Evolutionary conservation across 2,329 filamentous ascomycete species (phyloP).

Genomic region (Arthrobotrys entomopaga): DNA sequence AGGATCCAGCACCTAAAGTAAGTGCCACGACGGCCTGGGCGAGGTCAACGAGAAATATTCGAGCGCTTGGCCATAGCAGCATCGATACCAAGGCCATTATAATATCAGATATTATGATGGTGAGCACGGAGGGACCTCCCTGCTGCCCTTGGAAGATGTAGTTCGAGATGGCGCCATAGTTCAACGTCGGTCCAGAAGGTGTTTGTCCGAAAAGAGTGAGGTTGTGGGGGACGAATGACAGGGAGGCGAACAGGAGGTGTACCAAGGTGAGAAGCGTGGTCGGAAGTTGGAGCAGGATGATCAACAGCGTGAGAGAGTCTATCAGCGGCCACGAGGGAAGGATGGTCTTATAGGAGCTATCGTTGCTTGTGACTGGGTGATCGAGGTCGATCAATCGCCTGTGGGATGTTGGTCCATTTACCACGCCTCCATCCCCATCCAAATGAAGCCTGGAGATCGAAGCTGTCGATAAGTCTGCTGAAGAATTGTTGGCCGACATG

Average conservation of each 20-base stretch:
- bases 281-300: constrained; percentile 68
- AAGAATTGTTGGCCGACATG: constrained; percentile 47
- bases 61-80: constrained; percentile 66
- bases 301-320: constrained; percentile 70
- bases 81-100: constrained; percentile 67
- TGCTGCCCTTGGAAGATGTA: constrained; percentile 67
- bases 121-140: constrained; percentile 67
- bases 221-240: constrained; percentile 68
- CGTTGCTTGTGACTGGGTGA: constrained; percentile 53
- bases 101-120: constrained; percentile 67
- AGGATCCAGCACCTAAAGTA: constrained; percentile 67
- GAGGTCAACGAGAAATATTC: constrained; percentile 67
- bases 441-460: constrained; percentile 56
- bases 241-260: constrained; percentile 68
- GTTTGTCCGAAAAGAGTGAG: constrained; percentile 62
- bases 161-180: constrained; percentile 63
- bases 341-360: constrained; percentile 62
- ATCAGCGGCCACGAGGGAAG: constrained; percentile 68
- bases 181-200: constrained; percentile 66
- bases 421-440: constrained; percentile 52
- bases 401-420: constrained; percentile 55
- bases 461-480: constrained; percentile 53
- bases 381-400: constrained; percentile 59
- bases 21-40: constrained; percentile 69
- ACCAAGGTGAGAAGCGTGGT: constrained; percentile 68